Evolutionary conservation across 192 early-diverging fungal genomes (phyloP), one percentile per base, ranked within the genome.

Genomic region (Backusella tarrabulga): DNA sequence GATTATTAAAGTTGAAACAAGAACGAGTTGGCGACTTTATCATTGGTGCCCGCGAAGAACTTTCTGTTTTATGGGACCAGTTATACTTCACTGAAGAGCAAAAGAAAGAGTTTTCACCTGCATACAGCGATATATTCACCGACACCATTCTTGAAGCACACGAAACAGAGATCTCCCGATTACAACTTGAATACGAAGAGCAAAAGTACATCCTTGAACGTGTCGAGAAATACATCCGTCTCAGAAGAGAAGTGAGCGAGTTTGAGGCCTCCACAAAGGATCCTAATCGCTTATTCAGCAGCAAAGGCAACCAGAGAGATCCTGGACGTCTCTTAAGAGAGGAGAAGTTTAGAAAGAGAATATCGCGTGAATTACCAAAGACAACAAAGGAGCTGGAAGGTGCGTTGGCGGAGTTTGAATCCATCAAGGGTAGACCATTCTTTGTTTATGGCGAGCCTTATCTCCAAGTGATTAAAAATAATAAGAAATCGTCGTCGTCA

Each of bases 261-360:
- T 83, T 83, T 67, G 73, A 83, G 73, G 81, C 78, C 38, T 79
- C 75, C 0, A 83, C 85, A 19, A 83, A 75, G 44, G 85, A 86
- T 70, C 79, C 83, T 1, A 75, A 83, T 32, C 75, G 87, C 2
- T 71, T 86, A 4, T 85, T 86, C 54, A 77, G 80, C 40, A 63
- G 56, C 4, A 82, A 78, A 42, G 80, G 80, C 1, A 26, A 36
- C 14, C 76, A 86, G 36, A 76, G 85, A 8, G 87, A 86, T 46
- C 87, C 87, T 32, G 87, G 87, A 34, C 85, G 87, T 19, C 72
- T 88, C 1, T 74, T 88, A 19, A 77, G 85, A 4, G 87, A 88
- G 41, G 87, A 88, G 75, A 88, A 86, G 74, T 84, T 85, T 44
- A 77, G 87, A 42, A 85, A 84, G 68, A 40, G 76, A 35, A 82